Evolutionary conservation across 2,329 filamentous ascomycete species (phyloP).

Genomic region (Aspergillus piperis): DNA sequence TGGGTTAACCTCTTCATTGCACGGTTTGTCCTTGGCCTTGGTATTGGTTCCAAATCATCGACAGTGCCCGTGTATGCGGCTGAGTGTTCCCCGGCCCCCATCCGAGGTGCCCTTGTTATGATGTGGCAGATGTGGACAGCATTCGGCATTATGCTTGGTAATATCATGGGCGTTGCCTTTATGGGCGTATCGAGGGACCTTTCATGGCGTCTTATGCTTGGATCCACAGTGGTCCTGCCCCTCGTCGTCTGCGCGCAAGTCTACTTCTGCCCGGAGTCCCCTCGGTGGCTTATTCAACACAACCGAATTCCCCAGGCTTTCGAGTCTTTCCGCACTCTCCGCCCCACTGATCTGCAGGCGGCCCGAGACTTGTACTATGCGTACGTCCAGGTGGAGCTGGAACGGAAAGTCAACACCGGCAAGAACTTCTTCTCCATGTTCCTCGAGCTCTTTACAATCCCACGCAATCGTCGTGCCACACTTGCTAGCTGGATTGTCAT

Average conservation of each 20-base stretch:
- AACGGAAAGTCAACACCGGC: slow-evolving; percentile 55
- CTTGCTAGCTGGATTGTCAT: slow-evolving; percentile 62
- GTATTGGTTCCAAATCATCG: slow-evolving; percentile 46
- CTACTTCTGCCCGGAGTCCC: slow-evolving; percentile 64
- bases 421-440: slow-evolving; percentile 55
- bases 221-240: slow-evolving; percentile 62
- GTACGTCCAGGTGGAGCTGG: slow-evolving; percentile 61
- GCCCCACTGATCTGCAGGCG: slow-evolving; percentile 55
- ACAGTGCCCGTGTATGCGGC: slow-evolving; percentile 53
- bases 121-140: slow-evolving; percentile 56
- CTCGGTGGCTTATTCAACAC: slow-evolving; percentile 55
- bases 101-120: slow-evolving; percentile 54
- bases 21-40: slow-evolving; percentile 46
- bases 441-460: slow-evolving; percentile 61
- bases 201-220: slow-evolving; percentile 70
- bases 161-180: slow-evolving; percentile 53
- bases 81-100: slow-evolving; percentile 51
- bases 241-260: slow-evolving; percentile 61
- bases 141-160: slow-evolving; percentile 51
- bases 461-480: slow-evolving; percentile 63
- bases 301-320: slow-evolving; percentile 50
- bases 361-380: slow-evolving; percentile 60
- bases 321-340: slow-evolving; percentile 50
- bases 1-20: slow-evolving; percentile 48
- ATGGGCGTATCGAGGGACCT: slow-evolving; percentile 48